Evolutionary conservation across 441 rosid genomes (phyloP).

Genomic region (Croton laevigatus): DNA sequence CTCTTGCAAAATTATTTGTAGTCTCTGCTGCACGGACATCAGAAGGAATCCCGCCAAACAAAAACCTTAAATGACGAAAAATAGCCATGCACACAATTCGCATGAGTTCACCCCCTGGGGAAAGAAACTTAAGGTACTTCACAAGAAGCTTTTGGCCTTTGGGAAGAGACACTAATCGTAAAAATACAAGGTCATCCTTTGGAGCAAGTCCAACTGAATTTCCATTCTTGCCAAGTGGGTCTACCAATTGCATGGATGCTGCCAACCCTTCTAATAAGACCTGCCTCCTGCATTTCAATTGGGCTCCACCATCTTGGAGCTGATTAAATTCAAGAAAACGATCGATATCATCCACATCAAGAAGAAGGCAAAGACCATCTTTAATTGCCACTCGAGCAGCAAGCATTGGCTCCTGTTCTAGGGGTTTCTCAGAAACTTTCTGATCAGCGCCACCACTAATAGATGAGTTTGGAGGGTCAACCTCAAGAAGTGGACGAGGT

Average conservation of each 20-base stretch:
- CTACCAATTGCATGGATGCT: slow-evolving; percentile 79
- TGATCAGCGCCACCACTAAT: slow-evolving; percentile 42
- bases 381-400: slow-evolving; percentile 90
- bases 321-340: slow-evolving; percentile 76
- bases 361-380: slow-evolving; percentile 83
- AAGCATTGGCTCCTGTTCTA: slow-evolving; percentile 95
- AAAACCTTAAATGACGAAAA: slow-evolving; percentile 78
- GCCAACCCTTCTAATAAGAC: slow-evolving; percentile 73
- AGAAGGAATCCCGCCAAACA: slow-evolving; percentile 69
- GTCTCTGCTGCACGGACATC: slow-evolving; percentile 58
- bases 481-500: slow-evolving; percentile 95
- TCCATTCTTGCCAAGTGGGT: slow-evolving; percentile 72
- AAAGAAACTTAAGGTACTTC: slow-evolving; percentile 70
- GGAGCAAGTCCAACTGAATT: slow-evolving; percentile 47
- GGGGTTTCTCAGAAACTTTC: slow-evolving; percentile 63
- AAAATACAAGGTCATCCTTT: slow-evolving; percentile 72
- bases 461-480: slow-evolving; percentile 67
- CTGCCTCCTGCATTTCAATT: slow-evolving; percentile 64
- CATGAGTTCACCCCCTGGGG: slow-evolving; percentile 66
- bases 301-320: slow-evolving; percentile 72
- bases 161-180: slow-evolving; percentile 69
- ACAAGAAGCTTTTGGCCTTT: slow-evolving; percentile 83
- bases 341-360: slow-evolving; percentile 89
- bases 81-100: slow-evolving; percentile 87
- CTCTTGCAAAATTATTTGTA: slow-evolving; percentile 60